A percentile compares a stretch with the other conserved stretches of the same genome.
phyloP scores from a whole-genome alignment of 2,329 filamentous ascomycete species.

The Botrytis medusae region DNA sequence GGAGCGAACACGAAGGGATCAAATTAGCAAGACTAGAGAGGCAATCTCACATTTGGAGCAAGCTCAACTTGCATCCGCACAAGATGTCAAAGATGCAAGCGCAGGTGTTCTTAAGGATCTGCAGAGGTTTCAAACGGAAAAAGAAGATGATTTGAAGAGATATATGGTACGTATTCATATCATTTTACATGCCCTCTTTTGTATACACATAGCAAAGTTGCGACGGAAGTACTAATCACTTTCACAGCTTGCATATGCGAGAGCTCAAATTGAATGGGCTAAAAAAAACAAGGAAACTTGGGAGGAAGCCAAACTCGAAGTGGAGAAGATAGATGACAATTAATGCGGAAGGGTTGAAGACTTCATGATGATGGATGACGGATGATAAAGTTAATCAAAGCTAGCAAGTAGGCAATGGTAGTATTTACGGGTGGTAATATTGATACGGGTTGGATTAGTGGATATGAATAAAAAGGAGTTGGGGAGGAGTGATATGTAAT shows the following conservation, averaged over 20 bases:
- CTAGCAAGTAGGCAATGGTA: neutral
- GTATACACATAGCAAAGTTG: neutral
- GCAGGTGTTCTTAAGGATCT: conserved; percentile 84
- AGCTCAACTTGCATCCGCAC: conserved; percentile 81
- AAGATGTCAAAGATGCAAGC: conserved; percentile 92
- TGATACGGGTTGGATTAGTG: conserved; percentile 15
- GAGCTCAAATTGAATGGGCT: conserved; percentile 73
- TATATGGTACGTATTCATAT: conserved; percentile 77
- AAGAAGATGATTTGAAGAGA: conserved; percentile 87
- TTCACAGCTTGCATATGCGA: conserved; percentile 66
- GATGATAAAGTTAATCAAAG: neutral
- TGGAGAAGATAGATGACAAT: conserved; percentile 61
- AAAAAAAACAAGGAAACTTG: conserved; percentile 70
- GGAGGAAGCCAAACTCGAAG: conserved; percentile 70
- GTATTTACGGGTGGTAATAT: conserved; percentile 25
- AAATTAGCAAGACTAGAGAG: conserved; percentile 94
- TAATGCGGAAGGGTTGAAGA: conserved; percentile 28
- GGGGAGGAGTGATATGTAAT: neutral
- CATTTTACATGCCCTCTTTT: neutral
- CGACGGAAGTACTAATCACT: conserved; percentile 22
- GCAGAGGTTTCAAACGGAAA: conserved; percentile 89
- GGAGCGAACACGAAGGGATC: conserved; percentile 85
- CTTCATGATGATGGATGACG: neutral
- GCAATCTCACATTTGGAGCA: conserved; percentile 84
- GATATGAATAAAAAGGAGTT: conserved; percentile 10